A percentile compares a stretch with the other conserved stretches of the same genome.
Conservation (phyloP, 1,139 yeast species). For the Saccharomyces pastorianus region DNA sequence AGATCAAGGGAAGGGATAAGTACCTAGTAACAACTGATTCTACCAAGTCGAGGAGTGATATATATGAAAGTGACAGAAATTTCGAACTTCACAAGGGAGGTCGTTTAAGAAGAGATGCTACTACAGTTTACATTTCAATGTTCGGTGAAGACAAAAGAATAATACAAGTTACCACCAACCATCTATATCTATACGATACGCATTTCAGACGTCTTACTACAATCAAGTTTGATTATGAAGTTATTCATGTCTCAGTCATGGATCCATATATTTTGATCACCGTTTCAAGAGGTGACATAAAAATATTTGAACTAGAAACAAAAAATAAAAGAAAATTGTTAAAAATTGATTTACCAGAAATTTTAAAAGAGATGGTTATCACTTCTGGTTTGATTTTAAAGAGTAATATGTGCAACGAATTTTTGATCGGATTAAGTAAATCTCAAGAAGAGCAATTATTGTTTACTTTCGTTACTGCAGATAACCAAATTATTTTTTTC, state of each 20-base stretch:
- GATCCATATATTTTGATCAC: slow-evolving; percentile 55
- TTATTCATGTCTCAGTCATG: slow-evolving; percentile 46
- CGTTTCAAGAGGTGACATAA: slow-evolving; percentile 53
- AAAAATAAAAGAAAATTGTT: slow-evolving; percentile 31
- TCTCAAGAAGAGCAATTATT: slow-evolving; percentile 39
- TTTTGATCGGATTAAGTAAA: slow-evolving; percentile 19
- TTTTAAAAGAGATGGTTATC: slow-evolving; percentile 51
- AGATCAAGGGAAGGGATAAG: slow-evolving; percentile 37
- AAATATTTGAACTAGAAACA: slow-evolving; percentile 36
- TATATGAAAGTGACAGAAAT: slow-evolving; percentile 57
- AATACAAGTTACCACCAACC: slow-evolving; percentile 66
- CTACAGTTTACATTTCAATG: slow-evolving; percentile 61
- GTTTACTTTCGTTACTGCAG: slow-evolving; percentile 67
- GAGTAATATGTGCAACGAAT: slow-evolving; percentile 35
- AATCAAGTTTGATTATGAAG: slow-evolving; percentile 41
- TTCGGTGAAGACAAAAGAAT: slow-evolving; percentile 53
- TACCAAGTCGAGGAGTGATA: slow-evolving; percentile 56
- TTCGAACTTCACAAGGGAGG: slow-evolving; percentile 58
- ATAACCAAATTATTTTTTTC: slow-evolving; percentile 61
- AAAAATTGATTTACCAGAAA: slow-evolving; percentile 40
- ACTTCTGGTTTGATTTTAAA: slow-evolving; percentile 59
- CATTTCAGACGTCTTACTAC: slow-evolving; percentile 44
- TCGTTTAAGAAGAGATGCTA: slow-evolving; percentile 55
- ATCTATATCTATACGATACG: slow-evolving; percentile 56
- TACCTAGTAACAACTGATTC: slow-evolving; percentile 72